phyloP scores from a whole-genome alignment of 108 stramenopile genomes.

The Licmophora abbreviata region DNA sequence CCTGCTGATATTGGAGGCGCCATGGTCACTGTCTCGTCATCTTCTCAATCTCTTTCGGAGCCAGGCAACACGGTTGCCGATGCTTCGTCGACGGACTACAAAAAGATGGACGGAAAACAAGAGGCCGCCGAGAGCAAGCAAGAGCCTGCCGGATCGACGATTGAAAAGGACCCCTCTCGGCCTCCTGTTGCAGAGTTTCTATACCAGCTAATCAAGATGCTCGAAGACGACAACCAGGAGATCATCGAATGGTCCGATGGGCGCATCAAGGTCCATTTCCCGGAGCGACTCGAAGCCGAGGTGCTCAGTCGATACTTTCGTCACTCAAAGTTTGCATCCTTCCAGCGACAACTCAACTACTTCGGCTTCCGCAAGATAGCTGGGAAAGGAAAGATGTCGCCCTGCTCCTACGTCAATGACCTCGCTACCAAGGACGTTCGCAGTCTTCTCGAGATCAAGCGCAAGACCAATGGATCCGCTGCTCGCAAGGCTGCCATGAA shows the following conservation, averaged over 20 bases:
- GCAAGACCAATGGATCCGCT: constrained; percentile 39
- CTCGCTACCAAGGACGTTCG: constrained; percentile 75
- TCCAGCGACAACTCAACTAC: constrained; percentile 87
- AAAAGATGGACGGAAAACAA: neutral
- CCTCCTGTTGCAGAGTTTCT: constrained; percentile 66
- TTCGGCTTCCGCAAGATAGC: constrained; percentile 90
- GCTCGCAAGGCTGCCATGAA: constrained; percentile 51
- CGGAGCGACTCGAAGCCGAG: constrained; percentile 62
- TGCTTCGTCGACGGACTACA: neutral
- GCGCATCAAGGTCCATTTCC: constrained; percentile 70
- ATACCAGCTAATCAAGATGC: constrained; percentile 87
- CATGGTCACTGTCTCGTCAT: no score
- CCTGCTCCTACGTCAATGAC: constrained; percentile 89
- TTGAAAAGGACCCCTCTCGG: no score
- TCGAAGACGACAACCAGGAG: constrained; percentile 78
- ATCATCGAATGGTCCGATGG: constrained; percentile 79
- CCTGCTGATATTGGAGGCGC: no score
- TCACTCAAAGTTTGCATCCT: constrained; percentile 85
- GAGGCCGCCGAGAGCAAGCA: neutral
- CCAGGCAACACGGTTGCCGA: neutral
- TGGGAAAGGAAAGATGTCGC: constrained; percentile 90
- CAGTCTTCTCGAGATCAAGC: constrained; percentile 75
- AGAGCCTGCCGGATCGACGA: no score
- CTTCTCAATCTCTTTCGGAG: no score
- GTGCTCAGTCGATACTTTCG: constrained; percentile 86